Evolutionary conservation across 345 rosid species (phyloP), one percentile per base, ranked within the genome.

Genomic region (Eucalyptus brandiana): DNA sequence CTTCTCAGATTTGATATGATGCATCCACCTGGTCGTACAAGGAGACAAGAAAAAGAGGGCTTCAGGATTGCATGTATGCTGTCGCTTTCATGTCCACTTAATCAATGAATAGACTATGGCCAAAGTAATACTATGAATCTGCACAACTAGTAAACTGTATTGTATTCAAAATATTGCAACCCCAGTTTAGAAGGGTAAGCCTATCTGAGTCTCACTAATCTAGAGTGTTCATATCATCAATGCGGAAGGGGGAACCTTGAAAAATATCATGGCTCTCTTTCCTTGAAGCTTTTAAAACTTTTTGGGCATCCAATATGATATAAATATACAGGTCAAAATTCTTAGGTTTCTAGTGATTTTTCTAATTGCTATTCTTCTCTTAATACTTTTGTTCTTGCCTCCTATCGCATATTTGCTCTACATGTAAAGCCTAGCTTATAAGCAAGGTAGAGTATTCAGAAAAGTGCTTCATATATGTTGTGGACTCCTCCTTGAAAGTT

Each of bases 1-100:
- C 72, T 89, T n/a, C 87, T 86, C 26, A 91, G 87, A 37, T 88
- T 80, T 56, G 94, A 88, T 85, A 90, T 89, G 30, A 88, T 86
- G 62, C 91, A 60, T 86, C 88, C 86, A 86, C 87, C 92, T 93
- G 88, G 47, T 45, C 72, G 87, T 65, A 49, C 48, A 88, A 44
- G 54, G 89, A 86, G 51, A 88, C 9, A 40, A 76, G 28, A 76
- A 76, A 72, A 76, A 21, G 28, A 21, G 47, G 47, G 83, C 45
- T 76, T 76, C 83, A 40, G 28, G 14, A 37, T 37, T 21, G 45
- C 83, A 76, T 76, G 83, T 11, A 72, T 10, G 8, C 28, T 76
- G 83, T 76, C 47, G 45, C 28, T 37, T 37, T 76, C 83, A 11
- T 37, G 47, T 40, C 83, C 28, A 76, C 83, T 76, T 7, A 11